These are phyloP conservation scores for Mikania micrantha DNA, from an alignment of 129 eudicot species.

Conservation along the genomic window DNA sequence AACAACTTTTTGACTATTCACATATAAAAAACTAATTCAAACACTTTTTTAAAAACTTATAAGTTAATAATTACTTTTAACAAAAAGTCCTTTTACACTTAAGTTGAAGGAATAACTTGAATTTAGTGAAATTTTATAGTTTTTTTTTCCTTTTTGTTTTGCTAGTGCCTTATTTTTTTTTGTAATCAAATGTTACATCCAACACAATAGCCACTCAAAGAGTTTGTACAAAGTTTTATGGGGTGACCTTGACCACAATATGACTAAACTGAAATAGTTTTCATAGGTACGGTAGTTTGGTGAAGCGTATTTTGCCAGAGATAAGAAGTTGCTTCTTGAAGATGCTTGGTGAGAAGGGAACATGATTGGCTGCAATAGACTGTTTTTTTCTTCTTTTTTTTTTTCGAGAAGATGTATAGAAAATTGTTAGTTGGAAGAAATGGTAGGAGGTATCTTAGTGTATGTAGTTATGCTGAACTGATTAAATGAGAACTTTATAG, in stretches of 20 bases:
- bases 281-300: constrained; percentile 48
- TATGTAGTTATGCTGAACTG: constrained; percentile 6
- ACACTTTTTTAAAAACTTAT: no score
- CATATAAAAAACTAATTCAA: no score
- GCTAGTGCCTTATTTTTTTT: no score
- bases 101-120: background rate
- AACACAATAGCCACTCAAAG: background rate
- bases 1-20: no score
- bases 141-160: no score
- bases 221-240: background rate
- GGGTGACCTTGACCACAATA: background rate
- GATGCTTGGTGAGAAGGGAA: constrained; percentile 37
- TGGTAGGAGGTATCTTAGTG: background rate
- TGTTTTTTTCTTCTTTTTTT: constrained; percentile 26
- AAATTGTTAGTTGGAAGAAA: constrained; percentile 17
- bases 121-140: no score
- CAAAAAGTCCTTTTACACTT: no score
- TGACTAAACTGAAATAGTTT: background rate
- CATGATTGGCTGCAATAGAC: constrained; percentile 14
- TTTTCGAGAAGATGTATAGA: constrained; percentile 35
- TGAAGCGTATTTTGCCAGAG: constrained; percentile 59
- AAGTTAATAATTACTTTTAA: no score
- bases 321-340: constrained; percentile 51
- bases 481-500: background rate
- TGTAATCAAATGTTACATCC: background rate